Conservation (phyloP, 495 filamentous ascomycete genomes). For the Viridothelium virens region DNA sequence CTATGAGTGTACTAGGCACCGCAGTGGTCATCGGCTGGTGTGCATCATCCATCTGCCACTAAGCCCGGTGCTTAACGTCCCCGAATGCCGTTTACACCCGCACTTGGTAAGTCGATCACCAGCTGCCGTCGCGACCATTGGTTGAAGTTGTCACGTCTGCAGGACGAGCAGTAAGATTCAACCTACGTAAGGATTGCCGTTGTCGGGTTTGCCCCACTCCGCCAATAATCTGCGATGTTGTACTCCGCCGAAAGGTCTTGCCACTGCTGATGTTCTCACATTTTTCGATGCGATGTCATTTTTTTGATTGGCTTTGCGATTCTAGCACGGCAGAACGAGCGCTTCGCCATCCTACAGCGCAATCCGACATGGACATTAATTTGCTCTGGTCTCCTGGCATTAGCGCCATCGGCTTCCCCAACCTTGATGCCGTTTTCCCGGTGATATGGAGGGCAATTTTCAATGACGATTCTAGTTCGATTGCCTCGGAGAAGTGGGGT, state of each 20-base stretch:
- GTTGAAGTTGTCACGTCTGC: background rate
- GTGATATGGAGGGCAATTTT: too few species aligned
- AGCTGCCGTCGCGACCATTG: background rate
- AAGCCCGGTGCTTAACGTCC: background rate
- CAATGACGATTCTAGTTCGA: background rate
- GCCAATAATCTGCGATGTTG: too few species aligned
- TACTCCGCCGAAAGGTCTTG: too few species aligned
- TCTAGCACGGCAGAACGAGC: too few species aligned
- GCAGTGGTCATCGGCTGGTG: background rate
- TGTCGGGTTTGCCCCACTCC: background rate
- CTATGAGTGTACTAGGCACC: background rate
- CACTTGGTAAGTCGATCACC: background rate
- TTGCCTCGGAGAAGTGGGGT: background rate
- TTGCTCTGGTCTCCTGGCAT: too few species aligned
- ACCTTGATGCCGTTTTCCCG: too few species aligned
- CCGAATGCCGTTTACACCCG: background rate
- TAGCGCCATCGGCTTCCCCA: too few species aligned
- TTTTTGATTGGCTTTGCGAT: too few species aligned
- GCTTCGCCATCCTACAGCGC: too few species aligned
- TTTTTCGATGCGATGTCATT: too few species aligned
- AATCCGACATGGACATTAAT: too few species aligned
- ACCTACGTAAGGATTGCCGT: background rate
- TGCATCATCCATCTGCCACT: constrained; percentile 4
- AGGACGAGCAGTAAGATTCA: background rate
- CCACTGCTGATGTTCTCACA: too few species aligned